Percentiles rank a stretch among this genome's conserved stretches.
These are phyloP conservation scores for Chlamydomonas asymmetrica DNA, from an alignment of 139 green algal species.

Conservation along the genomic window DNA sequence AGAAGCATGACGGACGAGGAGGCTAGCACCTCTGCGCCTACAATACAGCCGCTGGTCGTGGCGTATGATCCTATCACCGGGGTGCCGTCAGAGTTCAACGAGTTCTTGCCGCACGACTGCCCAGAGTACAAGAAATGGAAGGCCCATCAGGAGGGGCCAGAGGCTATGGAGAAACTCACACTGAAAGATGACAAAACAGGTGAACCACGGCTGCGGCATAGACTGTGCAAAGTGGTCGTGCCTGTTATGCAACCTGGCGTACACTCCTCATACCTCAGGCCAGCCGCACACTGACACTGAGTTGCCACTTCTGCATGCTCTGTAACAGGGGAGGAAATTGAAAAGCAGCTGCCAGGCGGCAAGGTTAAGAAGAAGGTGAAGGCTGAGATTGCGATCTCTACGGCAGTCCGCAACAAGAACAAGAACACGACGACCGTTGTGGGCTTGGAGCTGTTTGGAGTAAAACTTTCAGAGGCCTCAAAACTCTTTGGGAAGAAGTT, in stretches of 20 bases:
- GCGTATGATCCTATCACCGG: conserved; percentile 83
- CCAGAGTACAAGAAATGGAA: conserved; percentile 89
- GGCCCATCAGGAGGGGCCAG: conserved; percentile 57
- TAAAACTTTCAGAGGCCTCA: conserved; percentile 89
- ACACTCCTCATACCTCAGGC: too few species aligned
- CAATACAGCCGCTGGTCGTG: conserved; percentile 54
- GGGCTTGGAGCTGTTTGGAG: conserved; percentile 86
- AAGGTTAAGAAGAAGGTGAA: conserved; percentile 84
- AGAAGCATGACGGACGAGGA: background rate
- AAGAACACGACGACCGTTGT: conserved; percentile 92
- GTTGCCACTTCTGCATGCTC: background rate
- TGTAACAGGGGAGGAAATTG: conserved; percentile 18
- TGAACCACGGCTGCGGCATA: conserved; percentile 28
- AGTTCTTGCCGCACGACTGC: conserved; percentile 78
- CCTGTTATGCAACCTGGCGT: too few species aligned
- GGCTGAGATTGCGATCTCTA: conserved; percentile 72
- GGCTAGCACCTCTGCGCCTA: conserved; percentile 6
- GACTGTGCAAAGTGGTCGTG: background rate
- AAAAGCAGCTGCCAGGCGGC: conserved; percentile 69
- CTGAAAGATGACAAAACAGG: conserved; percentile 60
- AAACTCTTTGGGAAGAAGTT: conserved; percentile 99
- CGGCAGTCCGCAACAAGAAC: conserved; percentile 87
- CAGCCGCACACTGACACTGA: background rate
- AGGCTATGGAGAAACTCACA: conserved; percentile 61
- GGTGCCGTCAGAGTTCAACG: conserved; percentile 84